Percentiles rank a stretch among this genome's conserved stretches.
Evolutionary conservation across 169 alveolate genomes (phyloP).

Genomic region (Cryptosporidium sp.): DNA sequence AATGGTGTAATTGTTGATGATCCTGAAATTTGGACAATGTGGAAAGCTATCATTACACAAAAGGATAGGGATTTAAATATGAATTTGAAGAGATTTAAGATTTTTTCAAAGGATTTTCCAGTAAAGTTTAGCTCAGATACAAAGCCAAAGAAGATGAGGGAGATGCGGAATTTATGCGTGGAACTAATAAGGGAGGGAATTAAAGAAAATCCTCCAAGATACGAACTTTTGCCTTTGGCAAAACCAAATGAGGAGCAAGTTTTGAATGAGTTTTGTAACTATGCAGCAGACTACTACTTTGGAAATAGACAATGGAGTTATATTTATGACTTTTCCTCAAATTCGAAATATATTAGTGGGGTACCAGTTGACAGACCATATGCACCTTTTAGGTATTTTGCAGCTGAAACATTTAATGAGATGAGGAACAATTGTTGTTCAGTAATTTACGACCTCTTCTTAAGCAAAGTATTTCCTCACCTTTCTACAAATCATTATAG

Average conservation of each 20-base stretch:
- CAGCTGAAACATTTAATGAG: constrained; percentile 68
- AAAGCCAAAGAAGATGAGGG: constrained; percentile 61
- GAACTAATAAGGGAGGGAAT: constrained; percentile 61
- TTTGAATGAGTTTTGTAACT: constrained; percentile 50
- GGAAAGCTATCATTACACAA: constrained; percentile 69
- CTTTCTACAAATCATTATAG: constrained; percentile 31
- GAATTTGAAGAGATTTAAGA: constrained; percentile 59
- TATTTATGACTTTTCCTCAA: constrained; percentile 11
- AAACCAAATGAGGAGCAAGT: constrained; percentile 58
- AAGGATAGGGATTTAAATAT: constrained; percentile 47
- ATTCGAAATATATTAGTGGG: constrained; percentile 17
- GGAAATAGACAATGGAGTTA: constrained; percentile 62
- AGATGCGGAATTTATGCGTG: constrained; percentile 30
- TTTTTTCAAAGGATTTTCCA: constrained; percentile 40
- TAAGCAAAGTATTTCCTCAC: constrained; percentile 59
- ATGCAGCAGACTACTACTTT: constrained; percentile 73
- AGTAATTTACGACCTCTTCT: constrained; percentile 46
- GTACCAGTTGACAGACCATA: constrained; percentile 45
- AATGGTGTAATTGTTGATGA: constrained; percentile 38
- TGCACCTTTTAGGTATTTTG: constrained; percentile 70
- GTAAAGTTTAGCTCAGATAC: constrained; percentile 23
- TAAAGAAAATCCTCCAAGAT: constrained; percentile 54
- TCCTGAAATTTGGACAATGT: constrained; percentile 74
- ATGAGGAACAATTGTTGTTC: constrained; percentile 70
- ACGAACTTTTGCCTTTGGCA: constrained; percentile 62